Base-by-base conservation (phyloP, 1,284 basidiomycete species). In the Abortiporus biennis region DNA sequence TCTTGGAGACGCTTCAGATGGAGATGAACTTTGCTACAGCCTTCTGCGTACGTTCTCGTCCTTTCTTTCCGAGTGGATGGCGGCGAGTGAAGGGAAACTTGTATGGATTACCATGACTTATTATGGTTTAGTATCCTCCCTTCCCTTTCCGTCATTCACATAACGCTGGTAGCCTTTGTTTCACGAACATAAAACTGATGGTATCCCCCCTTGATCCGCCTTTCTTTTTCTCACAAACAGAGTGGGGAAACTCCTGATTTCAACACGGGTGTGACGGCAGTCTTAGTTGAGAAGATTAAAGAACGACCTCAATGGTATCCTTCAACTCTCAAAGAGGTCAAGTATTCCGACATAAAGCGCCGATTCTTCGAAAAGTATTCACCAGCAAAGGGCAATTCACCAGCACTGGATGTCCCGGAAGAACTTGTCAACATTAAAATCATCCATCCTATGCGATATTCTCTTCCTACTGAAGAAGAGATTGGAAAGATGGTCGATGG, bases 161-260 rank as follows among this genome's bases (percentile, higher is more conserved):
- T n/a, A n/a, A n/a, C n/a, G n/a, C n/a, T n/a, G n/a, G n/a, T n/a
- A n/a, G n/a, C n/a, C n/a, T n/a, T n/a, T n/a, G n/a, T n/a, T n/a
- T n/a, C n/a, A n/a, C n/a, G n/a, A n/a, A n/a, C n/a, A n/a, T n/a
- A n/a, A n/a, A n/a, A n/a, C n/a, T n/a, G n/a, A n/a, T n/a, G n/a
- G n/a, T n/a, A n/a, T n/a, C n/a, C n/a, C n/a, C n/a, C n/a, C n/a
- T n/a, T n/a, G n/a, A n/a, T n/a, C n/a, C n/a, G n/a, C n/a, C n/a
- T n/a, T n/a, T n/a, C 17, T 11, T 33, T 32, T 0, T 25, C 34
- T 29, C 20, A 15, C n/a, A 22, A 36, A n/a, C 52, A 90, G 86
- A 78, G 66, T 56, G 83, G 79, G 46, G 84, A 78, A 27, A 88
- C 76, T 54, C 71, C 81, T 20, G 93, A 97, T 66, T 96, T 97